phyloP scores from a whole-genome alignment of 257 asterid genomes.

The Jacaranda copaia region DNA sequence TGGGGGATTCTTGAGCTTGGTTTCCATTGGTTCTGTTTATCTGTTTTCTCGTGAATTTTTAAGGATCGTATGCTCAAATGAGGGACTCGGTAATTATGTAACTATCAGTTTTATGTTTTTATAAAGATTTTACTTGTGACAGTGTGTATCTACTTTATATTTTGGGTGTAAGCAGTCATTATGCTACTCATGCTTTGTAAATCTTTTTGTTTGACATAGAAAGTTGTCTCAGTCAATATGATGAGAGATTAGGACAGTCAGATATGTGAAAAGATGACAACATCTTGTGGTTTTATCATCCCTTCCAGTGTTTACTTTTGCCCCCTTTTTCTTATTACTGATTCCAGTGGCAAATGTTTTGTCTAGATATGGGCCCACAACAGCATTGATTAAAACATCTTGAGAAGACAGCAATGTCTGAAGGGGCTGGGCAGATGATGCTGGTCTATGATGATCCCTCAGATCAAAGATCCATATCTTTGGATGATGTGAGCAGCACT shows the following conservation, averaged over 20 bases:
- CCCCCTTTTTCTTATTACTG: constrained; percentile 8
- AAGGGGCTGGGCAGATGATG: constrained; percentile 79
- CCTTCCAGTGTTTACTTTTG: background rate
- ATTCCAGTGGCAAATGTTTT: constrained; percentile 3
- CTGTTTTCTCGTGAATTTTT: too few relatives aligned
- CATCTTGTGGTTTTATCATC: constrained; percentile 1
- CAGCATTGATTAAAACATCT: constrained; percentile 31
- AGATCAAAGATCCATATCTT: constrained; percentile 85
- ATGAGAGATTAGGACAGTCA: constrained; percentile 9
- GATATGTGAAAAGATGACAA: background rate
- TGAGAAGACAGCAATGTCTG: constrained; percentile 63
- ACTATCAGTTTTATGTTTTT: background rate
- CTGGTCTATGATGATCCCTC: constrained; percentile 79
- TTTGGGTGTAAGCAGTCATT: constrained; percentile 8
- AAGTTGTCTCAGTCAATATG: background rate
- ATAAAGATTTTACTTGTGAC: background rate
- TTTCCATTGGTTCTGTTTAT: too few relatives aligned
- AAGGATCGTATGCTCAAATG: background rate
- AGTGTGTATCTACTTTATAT: background rate
- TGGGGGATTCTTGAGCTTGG: too few relatives aligned
- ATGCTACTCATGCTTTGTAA: constrained; percentile 9
- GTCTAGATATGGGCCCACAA: constrained; percentile 38
- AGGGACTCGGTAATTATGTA: background rate
- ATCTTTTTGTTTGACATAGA: background rate
- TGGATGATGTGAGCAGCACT: constrained; percentile 85